phyloP scores from a whole-genome alignment of 208 protist species.

The Acanthamoeba quina region DNA sequence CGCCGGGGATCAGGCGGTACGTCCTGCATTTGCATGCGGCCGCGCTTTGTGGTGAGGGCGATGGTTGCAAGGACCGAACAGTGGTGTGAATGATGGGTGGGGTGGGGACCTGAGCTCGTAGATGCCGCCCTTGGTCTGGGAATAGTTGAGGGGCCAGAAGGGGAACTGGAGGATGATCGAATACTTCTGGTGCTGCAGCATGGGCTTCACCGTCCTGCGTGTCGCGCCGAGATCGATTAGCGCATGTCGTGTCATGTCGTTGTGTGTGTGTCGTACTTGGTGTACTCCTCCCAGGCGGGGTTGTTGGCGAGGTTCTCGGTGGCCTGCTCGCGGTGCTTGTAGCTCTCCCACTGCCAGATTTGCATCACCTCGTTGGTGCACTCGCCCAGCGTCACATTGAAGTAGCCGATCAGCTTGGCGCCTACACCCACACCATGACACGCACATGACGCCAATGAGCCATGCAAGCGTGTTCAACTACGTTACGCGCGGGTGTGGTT shows the following conservation, averaged over 20 bases:
- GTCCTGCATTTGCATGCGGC: neutral
- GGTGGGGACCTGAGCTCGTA: constrained; percentile 42
- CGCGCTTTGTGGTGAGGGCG: no score
- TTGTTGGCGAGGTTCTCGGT: constrained; percentile 37
- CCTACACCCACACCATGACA: neutral
- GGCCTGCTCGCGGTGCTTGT: constrained; percentile 45
- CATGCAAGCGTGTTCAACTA: neutral
- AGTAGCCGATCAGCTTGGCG: constrained; percentile 69
- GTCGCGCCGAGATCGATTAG: neutral
- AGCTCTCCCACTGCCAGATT: constrained; percentile 60
- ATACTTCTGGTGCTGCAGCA: constrained; percentile 48
- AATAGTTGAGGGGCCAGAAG: constrained; percentile 57
- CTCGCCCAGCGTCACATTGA: constrained; percentile 28
- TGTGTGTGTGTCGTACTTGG: neutral
- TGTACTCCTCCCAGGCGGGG: constrained; percentile 33
- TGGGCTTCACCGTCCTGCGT: constrained; percentile 30
- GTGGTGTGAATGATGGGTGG: neutral
- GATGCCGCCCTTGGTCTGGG: constrained; percentile 53
- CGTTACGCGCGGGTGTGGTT: no score
- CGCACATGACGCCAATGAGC: neutral
- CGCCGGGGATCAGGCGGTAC: constrained; percentile 43
- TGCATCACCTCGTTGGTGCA: constrained; percentile 38
- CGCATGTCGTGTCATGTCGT: neutral
- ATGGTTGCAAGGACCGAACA: neutral
- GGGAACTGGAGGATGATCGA: constrained; percentile 55